phyloP scores from a whole-genome alignment of 805 yeast species.

The Helenozyma baotianmanensis region DNA sequence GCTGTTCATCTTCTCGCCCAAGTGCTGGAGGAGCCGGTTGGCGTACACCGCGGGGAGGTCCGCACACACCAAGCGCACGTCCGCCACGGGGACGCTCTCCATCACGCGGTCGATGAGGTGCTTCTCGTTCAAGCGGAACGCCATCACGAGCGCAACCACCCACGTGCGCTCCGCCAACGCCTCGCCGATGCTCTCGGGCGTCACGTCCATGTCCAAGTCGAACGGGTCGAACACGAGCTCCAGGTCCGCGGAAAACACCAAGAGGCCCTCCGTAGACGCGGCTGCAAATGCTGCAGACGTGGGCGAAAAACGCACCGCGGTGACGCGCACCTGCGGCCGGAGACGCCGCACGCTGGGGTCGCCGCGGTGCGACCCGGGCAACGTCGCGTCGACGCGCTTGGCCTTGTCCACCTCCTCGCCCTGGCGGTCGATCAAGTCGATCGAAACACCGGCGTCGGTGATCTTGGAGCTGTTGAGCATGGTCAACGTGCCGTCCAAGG shows the following conservation, averaged over 20 bases:
- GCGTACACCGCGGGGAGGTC: constrained; percentile 77
- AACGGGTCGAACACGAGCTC: constrained; percentile 83
- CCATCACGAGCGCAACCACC: constrained; percentile 80
- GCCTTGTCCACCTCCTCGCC: constrained; percentile 86
- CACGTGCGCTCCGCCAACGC: constrained; percentile 57
- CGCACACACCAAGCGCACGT: constrained; percentile 61
- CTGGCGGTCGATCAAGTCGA: constrained; percentile 74
- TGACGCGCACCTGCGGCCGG: constrained; percentile 80
- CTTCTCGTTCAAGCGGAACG: constrained; percentile 84
- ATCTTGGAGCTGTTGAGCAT: constrained; percentile 73
- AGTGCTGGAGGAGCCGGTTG: constrained; percentile 58
- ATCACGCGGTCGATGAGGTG: constrained; percentile 68
- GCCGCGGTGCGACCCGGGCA: constrained; percentile 82
- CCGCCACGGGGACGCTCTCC: constrained; percentile 67
- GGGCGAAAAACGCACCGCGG: constrained; percentile 79
- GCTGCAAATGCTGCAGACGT: constrained; percentile 89
- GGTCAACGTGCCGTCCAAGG: constrained; percentile 80
- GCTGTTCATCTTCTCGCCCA: constrained; percentile 56
- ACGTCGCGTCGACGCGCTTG: constrained; percentile 65
- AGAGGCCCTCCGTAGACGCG: constrained; percentile 90
- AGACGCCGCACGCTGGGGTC: constrained; percentile 73
- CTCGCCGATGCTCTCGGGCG: constrained; percentile 70
- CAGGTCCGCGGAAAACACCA: constrained; percentile 76
- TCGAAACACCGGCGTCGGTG: constrained; percentile 78
- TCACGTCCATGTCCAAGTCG: constrained; percentile 87